Conservation (phyloP, 208 protist species). For the Trypanosoma theileri region DNA sequence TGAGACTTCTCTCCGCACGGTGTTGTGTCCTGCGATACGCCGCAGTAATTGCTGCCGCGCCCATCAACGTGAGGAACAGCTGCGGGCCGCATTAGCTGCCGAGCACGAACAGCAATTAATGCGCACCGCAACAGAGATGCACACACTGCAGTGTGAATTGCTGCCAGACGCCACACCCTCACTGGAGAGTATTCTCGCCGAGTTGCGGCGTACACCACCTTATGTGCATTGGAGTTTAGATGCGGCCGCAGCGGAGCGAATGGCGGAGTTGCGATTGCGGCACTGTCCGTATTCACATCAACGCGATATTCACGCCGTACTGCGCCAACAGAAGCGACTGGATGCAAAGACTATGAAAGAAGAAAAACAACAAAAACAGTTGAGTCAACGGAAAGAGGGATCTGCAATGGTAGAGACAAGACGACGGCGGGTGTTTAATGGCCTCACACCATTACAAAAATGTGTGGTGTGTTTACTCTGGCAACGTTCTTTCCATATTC, state of each 20-base stretch:
- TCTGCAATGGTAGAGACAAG: conserved; percentile 12
- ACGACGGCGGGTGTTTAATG: conserved; percentile 47
- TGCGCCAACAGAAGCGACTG: conserved; percentile 35
- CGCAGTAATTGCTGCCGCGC: conserved; percentile 38
- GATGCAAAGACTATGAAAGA: conserved; percentile 1
- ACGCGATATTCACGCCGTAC: conserved; percentile 27
- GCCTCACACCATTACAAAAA: conserved; percentile 60
- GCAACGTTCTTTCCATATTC: conserved; percentile 48
- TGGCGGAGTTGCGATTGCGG: conserved; percentile 43
- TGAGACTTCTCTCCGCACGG: conserved; percentile 32
- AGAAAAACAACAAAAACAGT: background rate
- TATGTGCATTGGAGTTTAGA: conserved; percentile 83
- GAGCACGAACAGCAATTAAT: conserved; percentile 69
- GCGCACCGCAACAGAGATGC: conserved; percentile 61
- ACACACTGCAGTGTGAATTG: conserved; percentile 58
- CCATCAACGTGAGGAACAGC: conserved; percentile 38
- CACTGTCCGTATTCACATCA: conserved; percentile 62
- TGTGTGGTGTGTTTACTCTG: conserved; percentile 70
- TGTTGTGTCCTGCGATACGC: conserved; percentile 43
- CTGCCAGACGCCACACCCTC: conserved; percentile 9
- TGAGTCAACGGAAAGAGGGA: conserved; percentile 17
- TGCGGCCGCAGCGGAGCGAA: conserved; percentile 52
- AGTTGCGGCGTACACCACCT: conserved; percentile 69
- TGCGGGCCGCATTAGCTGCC: conserved; percentile 41
- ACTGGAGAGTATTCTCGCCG: conserved; percentile 36